phyloP scores from a whole-genome alignment of 805 yeast species.

The Clavispora asparagi region DNA sequence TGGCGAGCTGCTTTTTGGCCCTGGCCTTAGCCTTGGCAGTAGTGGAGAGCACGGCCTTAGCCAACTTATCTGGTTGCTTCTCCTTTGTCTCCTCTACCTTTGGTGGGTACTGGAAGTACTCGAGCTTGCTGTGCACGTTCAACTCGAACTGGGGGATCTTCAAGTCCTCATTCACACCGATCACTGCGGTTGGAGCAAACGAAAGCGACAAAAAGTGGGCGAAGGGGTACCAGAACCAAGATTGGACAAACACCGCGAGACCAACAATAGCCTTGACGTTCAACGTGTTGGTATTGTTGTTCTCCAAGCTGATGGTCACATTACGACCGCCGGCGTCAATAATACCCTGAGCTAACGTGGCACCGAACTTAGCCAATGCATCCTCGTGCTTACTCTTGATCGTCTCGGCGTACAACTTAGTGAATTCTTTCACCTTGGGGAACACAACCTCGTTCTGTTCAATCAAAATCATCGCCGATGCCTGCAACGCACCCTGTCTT shows the following conservation, averaged over 20 bases:
- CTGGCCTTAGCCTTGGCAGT: slow-evolving; percentile 93
- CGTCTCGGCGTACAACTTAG: slow-evolving; percentile 69
- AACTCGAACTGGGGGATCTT: slow-evolving; percentile 80
- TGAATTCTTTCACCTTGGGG: slow-evolving; percentile 75
- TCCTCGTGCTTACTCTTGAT: slow-evolving; percentile 88
- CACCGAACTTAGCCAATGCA: slow-evolving; percentile 96
- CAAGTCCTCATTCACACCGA: slow-evolving; percentile 81
- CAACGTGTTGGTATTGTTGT: slow-evolving; percentile 81
- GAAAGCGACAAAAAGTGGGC: slow-evolving; percentile 90
- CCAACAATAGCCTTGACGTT: slow-evolving; percentile 93
- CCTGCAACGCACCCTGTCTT: slow-evolving; percentile 94
- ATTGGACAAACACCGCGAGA: slow-evolving; percentile 80
- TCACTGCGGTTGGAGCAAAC: slow-evolving; percentile 85
- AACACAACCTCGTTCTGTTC: slow-evolving; percentile 78
- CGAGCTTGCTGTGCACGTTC: slow-evolving; percentile 75
- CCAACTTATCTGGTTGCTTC: slow-evolving; percentile 81
- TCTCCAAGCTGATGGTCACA: slow-evolving; percentile 88
- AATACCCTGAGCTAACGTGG: slow-evolving; percentile 94
- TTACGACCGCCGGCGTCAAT: slow-evolving; percentile 98
- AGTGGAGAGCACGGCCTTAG: slow-evolving; percentile 91
- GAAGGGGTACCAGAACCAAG: slow-evolving; percentile 98
- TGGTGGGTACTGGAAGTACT: slow-evolving; percentile 84
- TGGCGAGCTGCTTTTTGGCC: slow-evolving; percentile 60
- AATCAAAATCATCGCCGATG: slow-evolving; percentile 84
- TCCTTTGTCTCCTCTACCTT: slow-evolving; percentile 73